Base-by-base conservation (phyloP, 2,329 filamentous ascomycete genomes). In the Chaetomium sp. region DNA sequence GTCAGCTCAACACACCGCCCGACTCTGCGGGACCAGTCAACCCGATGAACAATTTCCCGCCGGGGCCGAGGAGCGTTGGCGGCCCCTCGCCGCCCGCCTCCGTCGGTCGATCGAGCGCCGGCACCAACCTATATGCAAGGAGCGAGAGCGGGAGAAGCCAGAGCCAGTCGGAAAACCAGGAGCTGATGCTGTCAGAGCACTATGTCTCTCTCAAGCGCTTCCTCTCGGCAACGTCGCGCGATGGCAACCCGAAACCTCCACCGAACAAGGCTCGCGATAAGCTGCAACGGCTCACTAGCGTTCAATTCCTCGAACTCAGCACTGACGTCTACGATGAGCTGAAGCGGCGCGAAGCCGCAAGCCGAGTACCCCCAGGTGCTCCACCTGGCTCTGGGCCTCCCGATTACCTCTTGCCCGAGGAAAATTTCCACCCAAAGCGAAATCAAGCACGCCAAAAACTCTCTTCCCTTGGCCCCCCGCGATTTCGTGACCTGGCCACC, bases 301-400 rank as follows among this genome's bases (percentile, higher is more conserved):
- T 96, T 31, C 95, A 99, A 77, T 98, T 99, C 77, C 92, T 96
- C 78, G 95, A 99, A 79, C 85, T 99, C 68, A 97, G 93, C 78
- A 98, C 94, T 64, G 95, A 99, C 79, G 94, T 99, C 49, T 98
- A 91, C 78, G 95, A 99, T 78, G 95, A 99, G 79, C 83, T 98
- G 69, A 83, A 96, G 70, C 89, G 95, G 65, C 87, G 95, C 69
- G 93, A 98, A 77, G 86, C 90, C 69, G 83, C 83, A 59, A 83
- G 83, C 61, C 79, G 86, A 67, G 80, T 80, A 62, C 80, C 82
- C 19, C 80, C 83, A 25, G 84, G 82, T 70, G 81, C 81, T 27
- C 78, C 79, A 23, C 81, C 82, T 56, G 82, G 79, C 67, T 76
- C 74, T 55, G 79, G 78, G 3, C 83, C 85, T n/a, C 91, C 92